These are phyloP conservation scores for Lyophyllum shimeji DNA, from an alignment of 768 basidiomycete species.

Conservation along the genomic window DNA sequence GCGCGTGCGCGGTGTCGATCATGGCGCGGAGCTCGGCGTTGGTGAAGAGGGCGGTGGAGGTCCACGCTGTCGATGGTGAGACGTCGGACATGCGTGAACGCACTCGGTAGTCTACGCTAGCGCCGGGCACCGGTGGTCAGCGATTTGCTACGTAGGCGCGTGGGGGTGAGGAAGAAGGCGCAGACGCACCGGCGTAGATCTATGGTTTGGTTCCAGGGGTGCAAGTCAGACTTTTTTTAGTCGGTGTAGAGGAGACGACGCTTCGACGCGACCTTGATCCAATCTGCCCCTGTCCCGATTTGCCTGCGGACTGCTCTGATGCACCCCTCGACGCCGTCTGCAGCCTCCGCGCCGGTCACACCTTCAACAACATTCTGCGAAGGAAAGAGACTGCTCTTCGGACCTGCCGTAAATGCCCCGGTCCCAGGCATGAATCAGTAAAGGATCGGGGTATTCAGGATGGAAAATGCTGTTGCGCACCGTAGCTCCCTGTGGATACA, in stretches of 20 bases:
- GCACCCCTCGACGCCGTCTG: conserved; percentile 57
- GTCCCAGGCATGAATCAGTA: no score
- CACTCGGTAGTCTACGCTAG: conserved; percentile 51
- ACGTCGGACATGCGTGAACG: conserved; percentile 46
- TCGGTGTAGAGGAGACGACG: background rate
- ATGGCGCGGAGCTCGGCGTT: conserved; percentile 44
- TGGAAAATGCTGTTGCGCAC: conserved; percentile 25
- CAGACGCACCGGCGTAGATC: conserved; percentile 54
- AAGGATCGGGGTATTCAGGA: no score
- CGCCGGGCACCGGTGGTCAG: no score
- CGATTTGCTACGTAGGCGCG: no score
- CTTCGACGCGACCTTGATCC: conserved; percentile 60
- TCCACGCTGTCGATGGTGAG: conserved; percentile 31
- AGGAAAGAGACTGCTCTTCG: conserved; percentile 45
- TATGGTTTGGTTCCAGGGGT: conserved; percentile 19
- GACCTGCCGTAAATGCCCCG: conserved; percentile 46
- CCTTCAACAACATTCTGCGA: conserved; percentile 55
- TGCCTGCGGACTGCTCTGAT: conserved; percentile 56
- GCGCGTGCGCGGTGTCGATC: conserved; percentile 49
- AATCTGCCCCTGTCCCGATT: conserved; percentile 65
- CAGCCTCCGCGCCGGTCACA: conserved; percentile 55
- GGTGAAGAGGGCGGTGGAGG: conserved; percentile 44
- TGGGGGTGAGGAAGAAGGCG: background rate
- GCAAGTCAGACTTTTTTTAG: no score
- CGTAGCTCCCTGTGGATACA: conserved; percentile 60